These are phyloP conservation scores for Adansonia grandidieri DNA, from an alignment of 441 rosid species.

Conservation along the genomic window DNA sequence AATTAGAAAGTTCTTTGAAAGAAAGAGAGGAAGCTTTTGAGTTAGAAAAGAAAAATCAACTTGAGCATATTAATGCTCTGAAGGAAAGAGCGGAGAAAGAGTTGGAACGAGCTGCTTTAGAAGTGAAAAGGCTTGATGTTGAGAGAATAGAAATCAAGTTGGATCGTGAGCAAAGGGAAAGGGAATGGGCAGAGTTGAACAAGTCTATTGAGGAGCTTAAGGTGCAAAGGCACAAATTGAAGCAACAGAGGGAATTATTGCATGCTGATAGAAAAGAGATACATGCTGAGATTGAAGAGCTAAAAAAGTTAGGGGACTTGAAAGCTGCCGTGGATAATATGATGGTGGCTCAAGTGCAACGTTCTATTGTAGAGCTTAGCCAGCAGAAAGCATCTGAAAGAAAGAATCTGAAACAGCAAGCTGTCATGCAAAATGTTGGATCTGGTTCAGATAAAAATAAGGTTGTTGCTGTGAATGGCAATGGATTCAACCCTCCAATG, in stretches of 20 bases:
- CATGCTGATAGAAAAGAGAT: slow-evolving; percentile 79
- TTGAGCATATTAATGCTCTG: slow-evolving; percentile 57
- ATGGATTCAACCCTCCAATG: slow-evolving; percentile 44
- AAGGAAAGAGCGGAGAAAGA: slow-evolving; percentile 71
- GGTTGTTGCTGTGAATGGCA: slow-evolving; percentile 38
- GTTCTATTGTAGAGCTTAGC: slow-evolving; percentile 62
- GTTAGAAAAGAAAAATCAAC: slow-evolving; percentile 75
- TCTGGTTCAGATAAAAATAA: slow-evolving; percentile 37
- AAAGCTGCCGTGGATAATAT: slow-evolving; percentile 70
- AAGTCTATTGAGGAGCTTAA: slow-evolving; percentile 79
- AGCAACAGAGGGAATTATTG: slow-evolving; percentile 79
- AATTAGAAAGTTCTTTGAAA: slow-evolving; percentile 59
- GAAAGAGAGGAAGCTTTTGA: slow-evolving; percentile 84
- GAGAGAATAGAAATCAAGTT: slow-evolving; percentile 75
- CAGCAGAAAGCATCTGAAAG: slow-evolving; percentile 59
- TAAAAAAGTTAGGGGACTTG: slow-evolving; percentile 77
- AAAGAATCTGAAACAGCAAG: slow-evolving; percentile 45
- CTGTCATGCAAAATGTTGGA: slow-evolving; percentile 41
- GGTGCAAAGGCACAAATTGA: slow-evolving; percentile 74
- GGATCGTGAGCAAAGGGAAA: slow-evolving; percentile 80
- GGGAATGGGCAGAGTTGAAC: slow-evolving; percentile 79
- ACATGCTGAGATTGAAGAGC: slow-evolving; percentile 62
- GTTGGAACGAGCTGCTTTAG: slow-evolving; percentile 66
- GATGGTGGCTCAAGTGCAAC: slow-evolving; percentile 72
- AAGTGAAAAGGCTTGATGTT: slow-evolving; percentile 75